Evolutionary conservation across 495 filamentous ascomycete species (phyloP), one percentile per base, ranked within the genome.

Genomic region (Tuber brumale): DNA sequence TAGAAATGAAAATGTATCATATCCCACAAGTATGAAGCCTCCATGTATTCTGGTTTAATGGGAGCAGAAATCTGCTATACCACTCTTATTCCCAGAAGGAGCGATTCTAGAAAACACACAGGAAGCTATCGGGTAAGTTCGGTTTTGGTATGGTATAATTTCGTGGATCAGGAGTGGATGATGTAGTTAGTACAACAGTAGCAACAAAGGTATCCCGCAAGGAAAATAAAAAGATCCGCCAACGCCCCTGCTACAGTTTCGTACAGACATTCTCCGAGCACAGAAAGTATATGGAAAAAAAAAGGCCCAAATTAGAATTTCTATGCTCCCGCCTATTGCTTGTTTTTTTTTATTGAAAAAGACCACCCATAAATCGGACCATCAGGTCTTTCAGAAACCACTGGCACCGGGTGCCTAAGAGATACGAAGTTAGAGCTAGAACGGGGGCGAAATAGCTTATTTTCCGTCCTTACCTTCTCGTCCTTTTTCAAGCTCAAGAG

Each of bases 401-500:
- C 81, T 82, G 51, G 81, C 80, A 18, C 81, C 81, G 42, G 81
- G 81, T 51, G 81, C 81, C 81, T 82, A 46, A 37, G 48, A 31
- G 19, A 57, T 27, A 70, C 16, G 39, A 19, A 42, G 72, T 81
- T 71, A 77, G 79, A 21, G 21, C 57, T 37, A 39, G 44, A 42
- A 70, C 27, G 61, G 35, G 16, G 27, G 70, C 45, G 18, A 27
- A 41, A 43, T 42, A 27, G n/a, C 19, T n/a, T 27, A 9, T 23
- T 43, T 27, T 46, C 14, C 39, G 16, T 41, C n/a, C 76, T 66
- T 74, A 74, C 95, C 83, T 95, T 96, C 85, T 95, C 90, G 82
- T 99, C 95, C 87, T 97, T 97, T 86, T 89, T 90, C 84, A 99
- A 85, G 81, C 91, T 93, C 79, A 95, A 83, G 83, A 99, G 86